Evolutionary conservation across 495 filamentous ascomycete species (phyloP).

Genomic region (Neurospora sp.): DNA sequence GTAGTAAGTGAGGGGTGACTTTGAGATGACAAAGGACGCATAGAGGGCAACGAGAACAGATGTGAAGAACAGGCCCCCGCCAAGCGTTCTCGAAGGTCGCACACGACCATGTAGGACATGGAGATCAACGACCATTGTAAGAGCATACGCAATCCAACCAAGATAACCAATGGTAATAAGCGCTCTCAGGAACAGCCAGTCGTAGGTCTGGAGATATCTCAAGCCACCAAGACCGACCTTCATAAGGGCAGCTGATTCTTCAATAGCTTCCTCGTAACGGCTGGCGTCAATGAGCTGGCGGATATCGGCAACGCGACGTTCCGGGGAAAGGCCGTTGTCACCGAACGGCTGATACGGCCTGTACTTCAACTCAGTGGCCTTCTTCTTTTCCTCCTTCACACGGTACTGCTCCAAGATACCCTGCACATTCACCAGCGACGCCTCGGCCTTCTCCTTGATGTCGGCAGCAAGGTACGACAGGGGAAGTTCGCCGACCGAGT

Average conservation of each 20-base stretch:
- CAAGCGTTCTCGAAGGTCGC: conserved; percentile 51
- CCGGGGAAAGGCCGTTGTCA: conserved; percentile 51
- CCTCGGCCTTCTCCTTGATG: conserved; percentile 69
- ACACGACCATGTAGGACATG: conserved; percentile 73
- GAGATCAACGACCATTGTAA: conserved; percentile 83
- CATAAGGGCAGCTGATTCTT: conserved; percentile 63
- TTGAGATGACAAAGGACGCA: conserved; percentile 67
- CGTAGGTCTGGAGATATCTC: conserved; percentile 85
- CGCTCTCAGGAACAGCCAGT: conserved; percentile 96
- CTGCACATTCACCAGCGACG: conserved; percentile 73
- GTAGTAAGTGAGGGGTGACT: conserved; percentile 79
- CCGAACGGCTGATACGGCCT: conserved; percentile 55
- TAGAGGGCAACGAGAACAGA: conserved; percentile 67
- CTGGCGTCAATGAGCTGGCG: conserved; percentile 54
- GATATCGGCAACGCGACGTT: conserved; percentile 59
- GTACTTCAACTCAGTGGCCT: conserved; percentile 62
- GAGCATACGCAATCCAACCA: conserved; percentile 92
- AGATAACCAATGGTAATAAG: conserved; percentile 89
- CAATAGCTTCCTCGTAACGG: conserved; percentile 63
- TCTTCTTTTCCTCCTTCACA: conserved; percentile 87
- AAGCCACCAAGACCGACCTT: conserved; percentile 71
- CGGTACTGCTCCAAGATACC: conserved; percentile 94
- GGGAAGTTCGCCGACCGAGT: conserved; percentile 91
- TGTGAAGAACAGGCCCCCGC: conserved; percentile 57
- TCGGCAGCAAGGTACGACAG: conserved; percentile 67